Percentiles rank a stretch among this genome's conserved stretches.
These are phyloP conservation scores for Alternaria sp. DNA, from an alignment of 2,329 filamentous ascomycete species.

Conservation along the genomic window DNA sequence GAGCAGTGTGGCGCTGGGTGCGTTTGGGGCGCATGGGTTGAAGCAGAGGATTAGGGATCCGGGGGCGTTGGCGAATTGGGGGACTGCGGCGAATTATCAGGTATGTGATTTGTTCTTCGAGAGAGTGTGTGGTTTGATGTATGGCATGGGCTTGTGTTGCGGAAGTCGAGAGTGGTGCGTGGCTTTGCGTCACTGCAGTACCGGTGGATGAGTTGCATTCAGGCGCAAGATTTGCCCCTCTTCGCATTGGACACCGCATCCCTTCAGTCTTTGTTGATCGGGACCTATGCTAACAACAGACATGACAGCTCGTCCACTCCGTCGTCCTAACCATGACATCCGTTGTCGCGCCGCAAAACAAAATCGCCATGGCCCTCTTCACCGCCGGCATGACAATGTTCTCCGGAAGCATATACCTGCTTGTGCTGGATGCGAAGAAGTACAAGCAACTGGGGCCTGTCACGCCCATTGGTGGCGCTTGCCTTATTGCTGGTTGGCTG, in stretches of 20 bases:
- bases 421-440: constrained; percentile 66
- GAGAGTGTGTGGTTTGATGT: too few species aligned
- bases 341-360: constrained; percentile 60
- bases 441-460: constrained; percentile 68
- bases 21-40: constrained; percentile 72
- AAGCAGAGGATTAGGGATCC: constrained; percentile 67
- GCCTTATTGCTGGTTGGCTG: constrained; percentile 70
- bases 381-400: constrained; percentile 72
- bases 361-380: constrained; percentile 64
- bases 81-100: constrained; percentile 72
- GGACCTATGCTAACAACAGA: background rate
- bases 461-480: constrained; percentile 69
- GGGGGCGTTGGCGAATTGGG: constrained; percentile 64
- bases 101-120: constrained; percentile 42
- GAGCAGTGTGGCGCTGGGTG: constrained; percentile 65
- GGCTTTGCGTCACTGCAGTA: too few species aligned
- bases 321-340: constrained; percentile 64
- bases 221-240: background rate
- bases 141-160: too few species aligned
- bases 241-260: background rate
- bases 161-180: too few species aligned
- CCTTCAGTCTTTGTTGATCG: too few species aligned
- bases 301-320: constrained; percentile 69
- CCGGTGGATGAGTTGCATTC: too few species aligned
- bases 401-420: constrained; percentile 68